Conservation (phyloP, 129 eudicot genomes). For the Artemisia argyi region DNA sequence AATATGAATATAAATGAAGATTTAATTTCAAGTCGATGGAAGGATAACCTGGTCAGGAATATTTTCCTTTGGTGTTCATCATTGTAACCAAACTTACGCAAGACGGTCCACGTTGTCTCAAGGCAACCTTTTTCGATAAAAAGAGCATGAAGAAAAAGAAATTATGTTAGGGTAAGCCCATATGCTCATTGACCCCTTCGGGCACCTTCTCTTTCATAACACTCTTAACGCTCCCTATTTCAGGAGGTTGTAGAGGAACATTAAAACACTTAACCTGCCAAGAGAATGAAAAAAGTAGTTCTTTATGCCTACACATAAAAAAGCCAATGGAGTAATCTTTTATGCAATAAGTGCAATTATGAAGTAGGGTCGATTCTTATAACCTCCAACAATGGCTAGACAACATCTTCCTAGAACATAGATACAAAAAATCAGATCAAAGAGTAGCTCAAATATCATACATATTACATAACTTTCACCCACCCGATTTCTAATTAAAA, state of each 20-base stretch:
- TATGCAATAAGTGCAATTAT: too few species aligned
- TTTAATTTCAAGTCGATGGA: not conserved
- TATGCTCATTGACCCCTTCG: too few species aligned
- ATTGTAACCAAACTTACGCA: conserved; percentile 86
- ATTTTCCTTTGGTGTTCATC: conserved; percentile 74
- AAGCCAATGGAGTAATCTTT: too few species aligned
- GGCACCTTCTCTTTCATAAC: conserved; percentile 86
- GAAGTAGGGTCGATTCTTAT: too few species aligned
- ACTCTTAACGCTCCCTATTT: conserved; percentile 87
- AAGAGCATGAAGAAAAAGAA: conserved; percentile 89
- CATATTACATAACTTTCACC: too few species aligned
- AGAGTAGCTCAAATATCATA: too few species aligned
- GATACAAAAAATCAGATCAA: too few species aligned
- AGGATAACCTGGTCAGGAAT: conserved; percentile 69
- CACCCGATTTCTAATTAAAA: too few species aligned
- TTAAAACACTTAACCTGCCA: conserved; percentile 89
- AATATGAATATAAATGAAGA: not conserved
- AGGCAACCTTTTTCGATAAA: conserved; percentile 94
- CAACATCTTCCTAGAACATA: too few species aligned
- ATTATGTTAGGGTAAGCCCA: conserved; percentile 94
- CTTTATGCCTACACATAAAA: conserved; percentile 9
- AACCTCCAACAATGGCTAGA: too few species aligned
- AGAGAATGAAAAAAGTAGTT: conserved; percentile 19
- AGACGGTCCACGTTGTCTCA: conserved; percentile 87
- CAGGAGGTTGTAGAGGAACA: conserved; percentile 97